Evolutionary conservation across 768 basidiomycete species (phyloP).

Genomic region (Termitomyces sp.): DNA sequence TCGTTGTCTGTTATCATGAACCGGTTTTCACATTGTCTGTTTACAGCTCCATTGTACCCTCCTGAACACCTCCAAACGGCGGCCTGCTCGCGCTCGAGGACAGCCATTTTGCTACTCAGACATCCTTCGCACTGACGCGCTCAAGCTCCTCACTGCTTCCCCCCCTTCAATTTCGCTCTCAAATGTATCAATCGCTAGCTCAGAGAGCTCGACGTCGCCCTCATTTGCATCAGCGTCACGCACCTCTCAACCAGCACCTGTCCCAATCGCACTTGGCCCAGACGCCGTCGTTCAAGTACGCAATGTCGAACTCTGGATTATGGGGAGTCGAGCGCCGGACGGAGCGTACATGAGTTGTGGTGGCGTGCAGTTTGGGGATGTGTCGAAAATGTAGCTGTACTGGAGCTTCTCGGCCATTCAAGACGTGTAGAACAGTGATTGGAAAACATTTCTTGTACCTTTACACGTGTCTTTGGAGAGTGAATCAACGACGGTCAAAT

Average conservation of each 20-base stretch:
- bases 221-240: not conserved
- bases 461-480: too few species aligned
- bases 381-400: not conserved
- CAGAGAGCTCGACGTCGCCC: not conserved
- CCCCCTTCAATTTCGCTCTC: not conserved
- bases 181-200: not conserved
- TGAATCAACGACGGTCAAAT: not conserved
- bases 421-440: too few species aligned
- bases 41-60: slow-evolving; percentile 23
- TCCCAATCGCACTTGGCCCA: not conserved
- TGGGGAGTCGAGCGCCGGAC: slow-evolving; percentile 3
- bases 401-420: too few species aligned
- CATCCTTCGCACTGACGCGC: slow-evolving; percentile 3
- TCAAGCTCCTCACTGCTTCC: not conserved
- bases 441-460: too few species aligned
- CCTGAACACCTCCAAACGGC: slow-evolving; percentile 20
- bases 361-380: not conserved
- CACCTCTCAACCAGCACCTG: not conserved
- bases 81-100: slow-evolving; percentile 11
- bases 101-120: slow-evolving; percentile 22
- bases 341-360: slow-evolving; percentile 9
- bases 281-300: not conserved
- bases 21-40: slow-evolving; percentile 19
- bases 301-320: slow-evolving; percentile 4
- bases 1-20: too few species aligned